Evolutionary conservation across 208 protist genomes (phyloP).

Genomic region (Eutreptiella sp.): DNA sequence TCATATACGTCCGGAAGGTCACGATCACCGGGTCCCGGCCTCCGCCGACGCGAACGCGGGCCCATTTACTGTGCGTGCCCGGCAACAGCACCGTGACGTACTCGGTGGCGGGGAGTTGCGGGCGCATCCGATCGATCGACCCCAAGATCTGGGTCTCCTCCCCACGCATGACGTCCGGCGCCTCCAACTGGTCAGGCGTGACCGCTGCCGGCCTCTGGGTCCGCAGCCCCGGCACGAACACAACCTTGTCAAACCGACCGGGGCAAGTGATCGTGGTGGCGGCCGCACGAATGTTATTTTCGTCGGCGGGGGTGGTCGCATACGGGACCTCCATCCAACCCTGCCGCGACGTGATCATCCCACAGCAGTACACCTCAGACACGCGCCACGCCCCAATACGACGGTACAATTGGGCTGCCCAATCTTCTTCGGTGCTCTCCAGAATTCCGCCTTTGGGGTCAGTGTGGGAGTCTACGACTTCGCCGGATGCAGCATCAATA

Average conservation of each 20-base stretch:
- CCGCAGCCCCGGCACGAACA: slow-evolving; percentile 11
- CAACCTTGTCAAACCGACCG: neutral
- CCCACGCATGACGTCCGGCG: slow-evolving; percentile 13
- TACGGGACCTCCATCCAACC: slow-evolving; percentile 17
- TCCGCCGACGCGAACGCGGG: neutral
- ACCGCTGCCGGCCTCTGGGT: too few relatives aligned
- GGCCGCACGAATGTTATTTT: neutral
- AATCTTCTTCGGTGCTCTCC: neutral
- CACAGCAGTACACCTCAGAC: neutral
- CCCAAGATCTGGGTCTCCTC: slow-evolving; percentile 18
- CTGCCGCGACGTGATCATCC: slow-evolving; percentile 4
- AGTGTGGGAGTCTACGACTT: neutral
- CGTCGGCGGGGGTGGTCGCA: neutral
- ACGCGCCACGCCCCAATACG: neutral
- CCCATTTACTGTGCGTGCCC: slow-evolving; percentile 17
- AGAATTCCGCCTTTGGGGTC: neutral
- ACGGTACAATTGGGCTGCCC: neutral
- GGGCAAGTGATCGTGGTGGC: neutral
- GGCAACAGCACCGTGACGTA: neutral
- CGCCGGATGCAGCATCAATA: neutral
- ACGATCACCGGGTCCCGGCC: too few relatives aligned
- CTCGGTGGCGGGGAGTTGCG: neutral
- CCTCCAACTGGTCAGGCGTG: neutral
- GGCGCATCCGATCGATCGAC: too few relatives aligned
- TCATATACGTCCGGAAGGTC: slow-evolving; percentile 20